A percentile compares a stretch with the other conserved stretches of the same genome.
These are phyloP conservation scores for Alliaria petiolata DNA, from an alignment of 345 rosid species.

Conservation along the genomic window DNA sequence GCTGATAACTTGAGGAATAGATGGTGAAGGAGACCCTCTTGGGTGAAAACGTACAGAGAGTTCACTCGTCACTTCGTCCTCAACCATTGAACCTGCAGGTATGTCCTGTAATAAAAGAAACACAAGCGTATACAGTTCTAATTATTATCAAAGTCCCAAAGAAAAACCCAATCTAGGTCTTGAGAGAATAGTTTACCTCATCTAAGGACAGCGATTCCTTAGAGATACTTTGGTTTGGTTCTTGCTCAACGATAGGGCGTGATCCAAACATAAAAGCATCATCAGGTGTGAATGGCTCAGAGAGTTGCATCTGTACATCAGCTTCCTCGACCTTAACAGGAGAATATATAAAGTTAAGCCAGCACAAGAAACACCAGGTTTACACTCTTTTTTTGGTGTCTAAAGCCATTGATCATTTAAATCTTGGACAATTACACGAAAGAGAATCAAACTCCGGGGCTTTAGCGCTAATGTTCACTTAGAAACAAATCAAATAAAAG, in stretches of 20 bases:
- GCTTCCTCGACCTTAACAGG: constrained; percentile 54
- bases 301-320: constrained; percentile 60
- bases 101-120: constrained; percentile 51
- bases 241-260: constrained; percentile 40
- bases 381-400: background rate
- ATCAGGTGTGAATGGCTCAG: constrained; percentile 81
- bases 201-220: constrained; percentile 81
- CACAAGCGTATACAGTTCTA: background rate
- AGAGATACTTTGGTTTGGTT: constrained; percentile 46
- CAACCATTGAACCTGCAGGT: constrained; percentile 41
- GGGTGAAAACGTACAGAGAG: constrained; percentile 67
- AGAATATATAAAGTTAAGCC: constrained; percentile 1
- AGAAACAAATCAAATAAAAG: background rate
- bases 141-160: background rate
- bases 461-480: background rate
- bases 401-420: background rate
- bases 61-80: constrained; percentile 75
- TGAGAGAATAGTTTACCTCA: constrained; percentile 47
- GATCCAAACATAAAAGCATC: constrained; percentile 77
- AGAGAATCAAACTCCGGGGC: background rate
- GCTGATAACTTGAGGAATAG: constrained; percentile 63
- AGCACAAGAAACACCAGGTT: constrained; percentile 3
- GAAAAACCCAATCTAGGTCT: background rate
- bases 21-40: constrained; percentile 60
- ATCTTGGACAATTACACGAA: background rate